Evolutionary conservation across 495 filamentous ascomycete species (phyloP).

Genomic region (Apiosordaria backusii): DNA sequence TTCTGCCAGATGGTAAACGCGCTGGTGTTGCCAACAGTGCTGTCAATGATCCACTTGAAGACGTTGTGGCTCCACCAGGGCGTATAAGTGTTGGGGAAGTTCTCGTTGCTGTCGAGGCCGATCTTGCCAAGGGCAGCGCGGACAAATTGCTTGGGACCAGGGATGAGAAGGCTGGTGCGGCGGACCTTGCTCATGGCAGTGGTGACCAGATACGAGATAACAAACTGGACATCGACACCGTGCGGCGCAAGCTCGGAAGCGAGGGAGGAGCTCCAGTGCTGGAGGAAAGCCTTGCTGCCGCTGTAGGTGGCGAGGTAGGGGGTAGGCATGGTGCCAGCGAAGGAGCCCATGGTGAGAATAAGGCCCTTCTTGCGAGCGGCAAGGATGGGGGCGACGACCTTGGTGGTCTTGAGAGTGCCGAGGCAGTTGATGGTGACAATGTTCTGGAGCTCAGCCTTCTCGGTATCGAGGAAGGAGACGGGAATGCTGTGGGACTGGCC

Average conservation of each 20-base stretch:
- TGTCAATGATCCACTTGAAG: slow-evolving; percentile 80
- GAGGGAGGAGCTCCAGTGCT: slow-evolving; percentile 89
- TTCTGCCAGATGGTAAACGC: slow-evolving; percentile 62
- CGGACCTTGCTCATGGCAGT: slow-evolving; percentile 96
- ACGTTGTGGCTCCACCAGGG: slow-evolving; percentile 90
- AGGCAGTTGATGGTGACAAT: slow-evolving; percentile 95
- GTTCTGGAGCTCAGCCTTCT: slow-evolving; percentile 70
- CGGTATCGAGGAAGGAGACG: slow-evolving; percentile 77
- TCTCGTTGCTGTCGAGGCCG: slow-evolving; percentile 70
- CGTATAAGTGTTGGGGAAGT: slow-evolving; percentile 75
- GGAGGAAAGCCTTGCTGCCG: slow-evolving; percentile 96
- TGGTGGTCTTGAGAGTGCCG: slow-evolving; percentile 81
- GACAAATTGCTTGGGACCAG: slow-evolving; percentile 80
- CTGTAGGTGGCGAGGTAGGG: slow-evolving; percentile 95
- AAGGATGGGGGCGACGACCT: slow-evolving; percentile 82
- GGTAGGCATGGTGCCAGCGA: slow-evolving; percentile 85
- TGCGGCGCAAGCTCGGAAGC: slow-evolving; percentile 74
- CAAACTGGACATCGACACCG: slow-evolving; percentile 79
- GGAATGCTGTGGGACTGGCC: slow-evolving; percentile 91
- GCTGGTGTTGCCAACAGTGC: slow-evolving; percentile 64
- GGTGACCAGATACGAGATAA: slow-evolving; percentile 87
- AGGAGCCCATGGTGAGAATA: slow-evolving; percentile 95
- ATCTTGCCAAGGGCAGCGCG: slow-evolving; percentile 74
- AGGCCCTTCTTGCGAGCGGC: slow-evolving; percentile 75
- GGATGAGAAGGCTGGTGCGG: slow-evolving; percentile 68